Conservation (phyloP, 2,329 filamentous ascomycete genomes). For the Cercospora sojina region DNA sequence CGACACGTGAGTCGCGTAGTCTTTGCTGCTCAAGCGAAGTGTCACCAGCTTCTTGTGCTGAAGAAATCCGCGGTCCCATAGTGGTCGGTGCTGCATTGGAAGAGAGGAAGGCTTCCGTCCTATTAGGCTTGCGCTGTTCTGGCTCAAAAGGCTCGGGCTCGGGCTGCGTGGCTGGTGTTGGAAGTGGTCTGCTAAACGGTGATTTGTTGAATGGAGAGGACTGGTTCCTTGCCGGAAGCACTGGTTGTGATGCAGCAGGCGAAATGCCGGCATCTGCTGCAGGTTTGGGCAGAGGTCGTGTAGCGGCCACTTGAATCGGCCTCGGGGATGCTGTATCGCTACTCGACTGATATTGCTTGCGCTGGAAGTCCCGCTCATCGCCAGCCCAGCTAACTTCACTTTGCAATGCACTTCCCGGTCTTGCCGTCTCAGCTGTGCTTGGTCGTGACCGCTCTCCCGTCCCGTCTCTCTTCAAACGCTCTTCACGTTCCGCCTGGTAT, state of each 20-base stretch:
- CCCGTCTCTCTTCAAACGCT: slow-evolving; percentile 43
- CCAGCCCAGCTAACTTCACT: slow-evolving; percentile 64
- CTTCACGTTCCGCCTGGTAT: slow-evolving; percentile 62
- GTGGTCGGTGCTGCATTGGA: slow-evolving; percentile 54
- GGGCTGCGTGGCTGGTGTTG: slow-evolving; percentile 24
- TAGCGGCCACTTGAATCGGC: slow-evolving; percentile 41
- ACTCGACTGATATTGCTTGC: slow-evolving; percentile 55
- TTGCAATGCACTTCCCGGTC: slow-evolving; percentile 43
- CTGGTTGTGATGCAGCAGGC: slow-evolving; percentile 29
- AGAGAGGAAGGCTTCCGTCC: slow-evolving; percentile 60
- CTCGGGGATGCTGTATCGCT: slow-evolving; percentile 31
- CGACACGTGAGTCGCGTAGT: slow-evolving; percentile 60
- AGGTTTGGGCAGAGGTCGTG: slow-evolving; percentile 34
- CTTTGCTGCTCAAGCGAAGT: slow-evolving; percentile 49
- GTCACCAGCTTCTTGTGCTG: slow-evolving; percentile 51
- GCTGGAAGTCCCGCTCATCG: slow-evolving; percentile 65
- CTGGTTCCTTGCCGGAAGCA: slow-evolving; percentile 48
- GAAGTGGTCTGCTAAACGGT: slow-evolving; percentile 31
- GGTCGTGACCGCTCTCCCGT: slow-evolving; percentile 40
- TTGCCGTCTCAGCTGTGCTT: slow-evolving; percentile 30
- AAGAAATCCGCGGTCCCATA: slow-evolving; percentile 40
- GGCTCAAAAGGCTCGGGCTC: slow-evolving; percentile 28
- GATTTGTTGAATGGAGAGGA: slow-evolving; percentile 42
- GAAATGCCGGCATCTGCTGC: not conserved
- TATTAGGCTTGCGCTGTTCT: slow-evolving; percentile 39